Conservation (phyloP, 2,329 filamentous ascomycete species). For the Calonectria pseudoreteaudii region DNA sequence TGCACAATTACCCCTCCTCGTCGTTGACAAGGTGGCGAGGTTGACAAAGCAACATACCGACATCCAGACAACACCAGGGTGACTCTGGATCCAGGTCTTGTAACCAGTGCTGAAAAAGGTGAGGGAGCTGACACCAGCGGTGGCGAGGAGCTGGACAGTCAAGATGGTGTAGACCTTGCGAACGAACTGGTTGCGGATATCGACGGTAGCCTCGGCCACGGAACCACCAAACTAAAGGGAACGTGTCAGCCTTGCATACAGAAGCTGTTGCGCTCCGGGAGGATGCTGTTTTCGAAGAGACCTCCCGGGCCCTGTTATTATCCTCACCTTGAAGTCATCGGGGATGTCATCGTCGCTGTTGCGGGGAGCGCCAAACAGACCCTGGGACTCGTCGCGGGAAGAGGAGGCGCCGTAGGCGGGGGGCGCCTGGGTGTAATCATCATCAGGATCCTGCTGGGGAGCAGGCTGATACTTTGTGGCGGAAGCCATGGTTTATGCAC, state of each 20-base stretch:
- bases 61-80: constrained; percentile 86
- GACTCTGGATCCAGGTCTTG: constrained; percentile 86
- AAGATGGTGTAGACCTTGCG: constrained; percentile 98
- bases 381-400: constrained; percentile 62
- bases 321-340: constrained; percentile 90
- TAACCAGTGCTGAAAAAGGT: constrained; percentile 88
- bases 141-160: constrained; percentile 92
- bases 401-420: constrained; percentile 78
- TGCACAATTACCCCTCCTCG: not conserved
- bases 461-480: constrained; percentile 87
- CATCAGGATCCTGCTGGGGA: constrained; percentile 82
- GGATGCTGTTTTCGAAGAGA: not conserved
- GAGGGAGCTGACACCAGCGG: constrained; percentile 81
- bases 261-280: not conserved
- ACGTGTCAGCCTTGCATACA: constrained; percentile 27
- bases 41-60: constrained; percentile 65
- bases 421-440: constrained; percentile 84
- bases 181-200: constrained; percentile 96
- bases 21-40: not conserved
- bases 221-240: constrained; percentile 82
- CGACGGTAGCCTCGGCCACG: constrained; percentile 92
- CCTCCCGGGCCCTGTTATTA: not conserved
- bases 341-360: constrained; percentile 91
- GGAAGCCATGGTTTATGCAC: constrained; percentile 68
- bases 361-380: constrained; percentile 77